phyloP scores from a whole-genome alignment of 106 monocot genomes.

The Apostasia shenzhenica region DNA sequence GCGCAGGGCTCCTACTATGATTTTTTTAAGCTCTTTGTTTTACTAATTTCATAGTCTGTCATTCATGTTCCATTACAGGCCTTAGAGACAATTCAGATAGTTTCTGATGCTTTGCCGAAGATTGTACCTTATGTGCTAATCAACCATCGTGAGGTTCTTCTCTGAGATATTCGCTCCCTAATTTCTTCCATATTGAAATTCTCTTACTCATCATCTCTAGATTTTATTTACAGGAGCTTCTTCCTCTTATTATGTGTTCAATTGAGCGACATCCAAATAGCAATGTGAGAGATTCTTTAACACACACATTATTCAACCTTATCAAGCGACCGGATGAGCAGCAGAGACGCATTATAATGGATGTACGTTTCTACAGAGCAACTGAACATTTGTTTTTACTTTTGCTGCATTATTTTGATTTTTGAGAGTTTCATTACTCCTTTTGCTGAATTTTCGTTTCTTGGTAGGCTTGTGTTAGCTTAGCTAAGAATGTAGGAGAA shows the following conservation, averaged over 20 bases:
- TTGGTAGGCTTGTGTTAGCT: constrained; percentile 80
- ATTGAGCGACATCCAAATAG: constrained; percentile 96
- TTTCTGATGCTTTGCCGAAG: constrained; percentile 95
- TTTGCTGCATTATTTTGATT: not conserved
- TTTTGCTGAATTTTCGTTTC: not conserved
- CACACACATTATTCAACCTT: constrained; percentile 94
- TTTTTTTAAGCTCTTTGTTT: not conserved
- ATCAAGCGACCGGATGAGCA: constrained; percentile 96
- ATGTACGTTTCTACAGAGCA: constrained; percentile 40
- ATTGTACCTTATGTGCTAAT: constrained; percentile 98
- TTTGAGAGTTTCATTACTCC: too few species aligned
- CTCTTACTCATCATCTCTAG: not conserved
- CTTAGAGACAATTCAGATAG: constrained; percentile 73
- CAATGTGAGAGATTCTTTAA: constrained; percentile 73
- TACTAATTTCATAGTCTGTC: constrained; percentile 4
- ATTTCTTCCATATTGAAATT: constrained; percentile 11
- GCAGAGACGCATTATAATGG: constrained; percentile 95
- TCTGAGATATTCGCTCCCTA: constrained; percentile 20
- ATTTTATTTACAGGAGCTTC: constrained; percentile 71
- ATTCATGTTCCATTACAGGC: constrained; percentile 37
- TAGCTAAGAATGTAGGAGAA: constrained; percentile 92
- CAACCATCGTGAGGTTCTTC: constrained; percentile 97
- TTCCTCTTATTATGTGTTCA: constrained; percentile 98
- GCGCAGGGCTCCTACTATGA: not conserved
- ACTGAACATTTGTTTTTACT: not conserved